Evolutionary conservation across 75 land plant genomes (phyloP).

Genomic region (Cunninghamia lanceolata): DNA sequence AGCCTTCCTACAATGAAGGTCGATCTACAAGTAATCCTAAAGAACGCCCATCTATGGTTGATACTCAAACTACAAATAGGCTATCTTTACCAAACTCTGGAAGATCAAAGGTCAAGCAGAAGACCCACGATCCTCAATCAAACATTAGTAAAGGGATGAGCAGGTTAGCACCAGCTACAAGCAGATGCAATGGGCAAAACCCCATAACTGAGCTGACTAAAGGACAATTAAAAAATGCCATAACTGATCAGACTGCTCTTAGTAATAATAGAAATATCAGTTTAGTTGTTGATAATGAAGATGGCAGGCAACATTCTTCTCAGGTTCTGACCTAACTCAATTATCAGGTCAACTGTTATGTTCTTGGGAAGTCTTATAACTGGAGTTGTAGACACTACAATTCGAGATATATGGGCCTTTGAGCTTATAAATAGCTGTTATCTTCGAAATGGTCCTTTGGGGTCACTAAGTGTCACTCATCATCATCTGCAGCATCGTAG

Average conservation of each 20-base stretch:
- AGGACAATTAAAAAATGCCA: not conserved
- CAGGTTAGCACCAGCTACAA: not conserved
- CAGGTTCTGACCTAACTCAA: not conserved
- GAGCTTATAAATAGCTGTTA: not conserved
- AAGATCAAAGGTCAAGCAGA: conserved; percentile 10
- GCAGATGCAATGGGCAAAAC: not conserved
- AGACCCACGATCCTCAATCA: not conserved
- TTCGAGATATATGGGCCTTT: not conserved
- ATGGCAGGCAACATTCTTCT: not conserved
- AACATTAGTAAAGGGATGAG: not conserved
- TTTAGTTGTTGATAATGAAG: conserved; percentile 4
- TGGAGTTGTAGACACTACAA: not conserved
- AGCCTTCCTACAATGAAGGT: conserved; percentile 25
- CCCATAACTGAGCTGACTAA: not conserved
- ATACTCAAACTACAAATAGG: conserved; percentile 47
- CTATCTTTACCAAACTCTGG: conserved; percentile 47
- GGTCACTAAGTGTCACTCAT: not conserved
- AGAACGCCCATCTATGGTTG: conserved; percentile 51
- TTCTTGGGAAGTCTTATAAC: not conserved
- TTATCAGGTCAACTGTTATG: not conserved
- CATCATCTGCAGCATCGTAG: not conserved
- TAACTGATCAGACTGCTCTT: not conserved
- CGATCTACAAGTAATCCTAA: conserved; percentile 73
- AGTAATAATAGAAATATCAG: not conserved
- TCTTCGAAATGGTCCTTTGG: not conserved